Percentiles rank a stretch among this genome's conserved stretches.
Conservation (phyloP, 768 basidiomycete genomes). For the Suillus sp. region DNA sequence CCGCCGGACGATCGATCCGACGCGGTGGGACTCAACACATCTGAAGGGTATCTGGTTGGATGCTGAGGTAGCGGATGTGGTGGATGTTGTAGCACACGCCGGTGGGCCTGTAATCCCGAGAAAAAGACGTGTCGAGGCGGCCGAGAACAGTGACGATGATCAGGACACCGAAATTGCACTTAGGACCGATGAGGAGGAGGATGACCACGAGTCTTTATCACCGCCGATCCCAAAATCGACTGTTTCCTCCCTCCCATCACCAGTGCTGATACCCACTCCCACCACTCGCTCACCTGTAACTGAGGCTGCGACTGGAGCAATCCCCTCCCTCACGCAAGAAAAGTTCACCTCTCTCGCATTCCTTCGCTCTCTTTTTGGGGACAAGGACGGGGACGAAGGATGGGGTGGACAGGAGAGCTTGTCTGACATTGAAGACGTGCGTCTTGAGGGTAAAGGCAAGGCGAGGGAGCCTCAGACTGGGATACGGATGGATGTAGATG, state of each 20-base stretch:
- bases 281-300: not conserved
- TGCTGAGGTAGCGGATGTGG: conserved; percentile 17
- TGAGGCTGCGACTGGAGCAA: not conserved
- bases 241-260: not conserved
- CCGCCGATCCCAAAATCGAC: not conserved
- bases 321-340: conserved; percentile 14
- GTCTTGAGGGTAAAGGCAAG: conserved; percentile 1
- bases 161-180: conserved; percentile 6
- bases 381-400: conserved; percentile 38
- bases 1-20: conserved; percentile 69
- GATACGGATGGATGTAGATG: conserved; percentile 17
- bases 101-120: not conserved
- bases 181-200: not conserved
- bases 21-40: conserved; percentile 68
- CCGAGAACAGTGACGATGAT: conserved; percentile 5
- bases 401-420: conserved; percentile 66
- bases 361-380: conserved; percentile 55
- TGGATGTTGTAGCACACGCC: conserved; percentile 4
- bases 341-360: conserved; percentile 32
- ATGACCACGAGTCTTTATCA: not conserved
- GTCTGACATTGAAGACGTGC: conserved; percentile 50
- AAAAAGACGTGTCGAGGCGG: not conserved
- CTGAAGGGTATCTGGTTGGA: conserved; percentile 72
- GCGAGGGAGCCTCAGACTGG: conserved; percentile 27
- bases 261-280: not conserved